A percentile compares a stretch with the other conserved stretches of the same genome.
Evolutionary conservation across 2,329 filamentous ascomycete genomes (phyloP).

Genomic region (Fusarium dimerum): DNA sequence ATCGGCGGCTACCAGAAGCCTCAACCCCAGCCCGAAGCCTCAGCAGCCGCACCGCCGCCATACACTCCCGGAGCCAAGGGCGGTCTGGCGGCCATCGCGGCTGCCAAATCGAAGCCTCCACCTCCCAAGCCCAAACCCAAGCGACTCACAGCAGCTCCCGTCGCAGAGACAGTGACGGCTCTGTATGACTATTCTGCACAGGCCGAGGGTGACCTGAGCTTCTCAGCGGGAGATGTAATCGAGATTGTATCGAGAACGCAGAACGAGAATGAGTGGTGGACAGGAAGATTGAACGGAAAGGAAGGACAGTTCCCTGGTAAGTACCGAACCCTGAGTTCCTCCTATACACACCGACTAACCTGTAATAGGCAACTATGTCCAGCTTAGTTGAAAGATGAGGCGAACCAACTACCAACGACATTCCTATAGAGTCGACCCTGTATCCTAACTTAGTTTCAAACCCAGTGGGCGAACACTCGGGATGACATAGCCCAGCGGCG

Average conservation of each 20-base stretch:
- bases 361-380: conserved; percentile 51
- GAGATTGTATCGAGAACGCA: conserved; percentile 82
- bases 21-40: conserved; percentile 38
- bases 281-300: conserved; percentile 74
- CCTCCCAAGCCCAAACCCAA: conserved; percentile 72
- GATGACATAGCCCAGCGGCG: not conserved
- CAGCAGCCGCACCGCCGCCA: conserved; percentile 65
- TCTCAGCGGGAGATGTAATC: conserved; percentile 83
- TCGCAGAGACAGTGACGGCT: conserved; percentile 79
- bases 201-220: conserved; percentile 90
- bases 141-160: conserved; percentile 65
- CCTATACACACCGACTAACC: conserved; percentile 24
- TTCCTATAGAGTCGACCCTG: not conserved
- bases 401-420: not conserved
- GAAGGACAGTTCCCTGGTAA: conserved; percentile 93
- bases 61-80: conserved; percentile 57
- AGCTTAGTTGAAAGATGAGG: conserved; percentile 31
- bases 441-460: not conserved
- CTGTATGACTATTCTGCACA: conserved; percentile 97
- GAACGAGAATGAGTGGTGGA: conserved; percentile 98
- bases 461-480: not conserved
- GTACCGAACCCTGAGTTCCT: conserved; percentile 24
- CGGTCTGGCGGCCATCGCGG: conserved; percentile 49
- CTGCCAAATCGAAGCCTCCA: conserved; percentile 66
- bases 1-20: conserved; percentile 35